Conservation (phyloP, 2,329 filamentous ascomycete genomes). For the Pyrenochaeta sp. region DNA sequence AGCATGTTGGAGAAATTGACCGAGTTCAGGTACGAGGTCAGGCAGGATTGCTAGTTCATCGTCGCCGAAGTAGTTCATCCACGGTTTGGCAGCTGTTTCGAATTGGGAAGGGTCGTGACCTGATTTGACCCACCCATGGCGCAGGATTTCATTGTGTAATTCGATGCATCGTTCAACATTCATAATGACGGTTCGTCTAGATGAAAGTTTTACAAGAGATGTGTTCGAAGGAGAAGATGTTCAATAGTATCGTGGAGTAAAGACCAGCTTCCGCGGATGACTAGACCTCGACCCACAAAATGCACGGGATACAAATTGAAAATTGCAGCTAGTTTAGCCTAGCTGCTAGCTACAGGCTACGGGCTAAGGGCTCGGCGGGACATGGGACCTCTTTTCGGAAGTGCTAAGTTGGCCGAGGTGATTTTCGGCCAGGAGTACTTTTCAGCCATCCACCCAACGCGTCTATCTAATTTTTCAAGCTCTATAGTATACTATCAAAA, state of each 20-base stretch:
- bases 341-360: too few species aligned
- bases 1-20: conserved; percentile 6
- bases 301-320: not conserved
- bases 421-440: too few species aligned
- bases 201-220: not conserved
- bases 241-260: not conserved
- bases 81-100: conserved; percentile 4
- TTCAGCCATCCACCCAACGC: too few species aligned
- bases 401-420: too few species aligned
- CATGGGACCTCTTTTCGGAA: too few species aligned
- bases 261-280: not conserved
- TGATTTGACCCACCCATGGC: conserved; percentile 8
- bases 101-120: conserved; percentile 4
- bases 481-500: too few species aligned
- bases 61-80: conserved; percentile 4
- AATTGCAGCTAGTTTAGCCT: not conserved
- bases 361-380: too few species aligned
- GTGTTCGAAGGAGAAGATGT: not conserved
- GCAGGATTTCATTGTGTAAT: conserved; percentile 10
- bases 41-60: conserved; percentile 3
- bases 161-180: conserved; percentile 7
- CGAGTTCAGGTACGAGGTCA: conserved; percentile 4
- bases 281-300: not conserved
- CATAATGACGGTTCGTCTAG: conserved; percentile 1
- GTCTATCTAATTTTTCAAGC: too few species aligned